Base-by-base conservation (phyloP, 1,284 basidiomycete species). In the Quambalaria eucalypti region DNA sequence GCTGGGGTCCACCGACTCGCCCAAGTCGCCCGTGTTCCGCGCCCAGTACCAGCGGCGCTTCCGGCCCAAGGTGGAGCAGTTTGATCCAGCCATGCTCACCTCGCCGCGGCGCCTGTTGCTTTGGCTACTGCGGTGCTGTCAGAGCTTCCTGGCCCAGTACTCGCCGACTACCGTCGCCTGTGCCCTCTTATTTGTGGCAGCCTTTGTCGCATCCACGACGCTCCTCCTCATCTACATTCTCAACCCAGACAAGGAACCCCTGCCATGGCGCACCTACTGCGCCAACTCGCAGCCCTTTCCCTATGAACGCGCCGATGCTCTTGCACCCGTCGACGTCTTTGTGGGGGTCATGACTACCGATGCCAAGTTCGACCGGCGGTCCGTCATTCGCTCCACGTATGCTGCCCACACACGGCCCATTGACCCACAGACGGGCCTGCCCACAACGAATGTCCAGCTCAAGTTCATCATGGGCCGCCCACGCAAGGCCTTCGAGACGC, bases 261-360 rank as follows among this genome's bases (percentile, higher is more conserved):
- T 93, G 28, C 91, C 92, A 42, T 98, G 91, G 90, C 84, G 90
- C 62, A 84, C 85, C 26, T 93, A 93, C 76, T 97, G 93, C 77
- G 82, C 86, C 51, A 78, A 84, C 59, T 76, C 78, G 55, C 71
- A 71, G 0, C 57, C 72, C 2, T 79, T 79, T 57, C 76, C 77
- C 4, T 77, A 79, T 65, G 66, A 68, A 2, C 70, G 76, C 26
- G 76, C 77, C 28, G 87, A 90, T 59, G 75, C 80, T 0, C 78
- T 95, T n/a, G 82, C 88, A 1, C 95, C 93, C 10, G 88, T 87
- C 26, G 89, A 91, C 48, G 77, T 98, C 19, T 86, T 95, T 63
- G 78, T 97, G 10, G 93, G 91, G 42, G 86, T 98, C 16, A 92
- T 98, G 76, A 88, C 88, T 23, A 85, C 87, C 64, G 93, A 96